A percentile compares a stretch with the other conserved stretches of the same genome.
phyloP scores from a whole-genome alignment of 2,329 filamentous ascomycete species.

The Alternaria incomplexa region DNA sequence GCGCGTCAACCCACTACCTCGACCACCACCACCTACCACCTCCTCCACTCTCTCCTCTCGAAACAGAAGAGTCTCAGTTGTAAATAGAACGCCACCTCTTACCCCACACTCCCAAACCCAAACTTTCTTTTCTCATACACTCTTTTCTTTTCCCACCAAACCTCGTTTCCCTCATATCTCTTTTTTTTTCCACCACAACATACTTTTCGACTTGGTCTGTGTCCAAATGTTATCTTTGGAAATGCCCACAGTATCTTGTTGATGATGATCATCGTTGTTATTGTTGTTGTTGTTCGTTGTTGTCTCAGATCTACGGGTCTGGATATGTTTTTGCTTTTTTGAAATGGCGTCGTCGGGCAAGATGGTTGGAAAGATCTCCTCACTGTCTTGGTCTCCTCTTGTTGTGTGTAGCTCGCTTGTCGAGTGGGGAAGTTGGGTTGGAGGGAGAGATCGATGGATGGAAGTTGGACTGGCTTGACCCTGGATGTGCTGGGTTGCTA shows the following conservation, averaged over 20 bases:
- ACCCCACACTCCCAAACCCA: slow-evolving; percentile 1
- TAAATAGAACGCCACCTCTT: not conserved
- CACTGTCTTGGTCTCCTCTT: not conserved
- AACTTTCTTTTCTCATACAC: not conserved
- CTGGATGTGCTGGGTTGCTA: not conserved
- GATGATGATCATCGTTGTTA: not conserved
- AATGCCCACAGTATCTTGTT: not conserved
- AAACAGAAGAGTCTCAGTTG: not conserved
- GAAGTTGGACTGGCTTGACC: not conserved
- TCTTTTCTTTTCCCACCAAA: not conserved
- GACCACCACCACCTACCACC: not conserved
- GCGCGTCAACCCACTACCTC: slow-evolving; percentile 7
- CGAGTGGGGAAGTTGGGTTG: not conserved
- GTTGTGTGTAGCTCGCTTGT: not conserved
- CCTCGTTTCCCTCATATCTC: slow-evolving; percentile 2
- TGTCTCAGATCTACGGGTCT: slow-evolving; percentile 3
- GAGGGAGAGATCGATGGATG: not conserved
- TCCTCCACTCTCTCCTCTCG: not conserved
- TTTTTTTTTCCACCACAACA: not conserved
- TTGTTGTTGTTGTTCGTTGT: not conserved
- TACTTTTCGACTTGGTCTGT: slow-evolving; percentile 8
- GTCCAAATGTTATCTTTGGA: not conserved
- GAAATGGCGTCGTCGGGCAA: slow-evolving; percentile 8
- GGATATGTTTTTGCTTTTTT: slow-evolving; percentile 1
- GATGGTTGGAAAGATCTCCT: slow-evolving; percentile 5